phyloP scores from a whole-genome alignment of 306 rosid species.

The Abrus pulchellus region DNA sequence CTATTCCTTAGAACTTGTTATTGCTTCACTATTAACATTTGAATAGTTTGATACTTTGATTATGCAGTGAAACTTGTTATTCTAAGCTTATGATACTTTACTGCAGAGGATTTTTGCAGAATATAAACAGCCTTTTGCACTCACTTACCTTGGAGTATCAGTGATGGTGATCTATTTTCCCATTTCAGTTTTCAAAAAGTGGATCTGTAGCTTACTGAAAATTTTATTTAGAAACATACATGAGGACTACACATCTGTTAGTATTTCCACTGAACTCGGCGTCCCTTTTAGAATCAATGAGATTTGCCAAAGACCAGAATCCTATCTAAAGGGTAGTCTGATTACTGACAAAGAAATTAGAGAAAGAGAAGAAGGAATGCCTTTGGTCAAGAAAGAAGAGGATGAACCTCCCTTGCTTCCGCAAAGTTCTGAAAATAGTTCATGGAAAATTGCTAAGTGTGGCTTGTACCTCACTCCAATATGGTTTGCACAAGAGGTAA shows the following conservation, averaged over 20 bases:
- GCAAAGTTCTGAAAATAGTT: slow-evolving; percentile 43
- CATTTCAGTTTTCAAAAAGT: slow-evolving; percentile 61
- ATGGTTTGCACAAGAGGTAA: slow-evolving; percentile 86
- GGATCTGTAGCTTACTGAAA: slow-evolving; percentile 53
- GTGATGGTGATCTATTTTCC: slow-evolving; percentile 72
- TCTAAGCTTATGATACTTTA: slow-evolving; percentile 31
- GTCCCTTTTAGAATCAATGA: slow-evolving; percentile 52
- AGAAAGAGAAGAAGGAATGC: slow-evolving; percentile 68
- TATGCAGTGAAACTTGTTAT: neutral
- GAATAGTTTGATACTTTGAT: neutral
- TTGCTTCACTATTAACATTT: neutral
- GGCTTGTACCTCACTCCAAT: slow-evolving; percentile 71
- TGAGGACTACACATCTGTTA: slow-evolving; percentile 8
- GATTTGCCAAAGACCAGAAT: slow-evolving; percentile 39
- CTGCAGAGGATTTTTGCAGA: slow-evolving; percentile 78
- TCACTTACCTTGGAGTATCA: slow-evolving; percentile 75
- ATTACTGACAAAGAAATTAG: slow-evolving; percentile 55
- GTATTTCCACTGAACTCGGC: slow-evolving; percentile 46
- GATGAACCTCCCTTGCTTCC: slow-evolving; percentile 50
- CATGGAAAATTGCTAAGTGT: slow-evolving; percentile 68
- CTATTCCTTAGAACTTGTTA: slow-evolving; percentile 12
- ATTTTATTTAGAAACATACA: slow-evolving; percentile 39
- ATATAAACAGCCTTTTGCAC: slow-evolving; percentile 78
- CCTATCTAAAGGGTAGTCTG: slow-evolving; percentile 41
- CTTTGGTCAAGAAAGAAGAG: slow-evolving; percentile 49